Conservation (phyloP, 1,284 basidiomycete species). For the Cutaneotrichosporon cutaneum region DNA sequence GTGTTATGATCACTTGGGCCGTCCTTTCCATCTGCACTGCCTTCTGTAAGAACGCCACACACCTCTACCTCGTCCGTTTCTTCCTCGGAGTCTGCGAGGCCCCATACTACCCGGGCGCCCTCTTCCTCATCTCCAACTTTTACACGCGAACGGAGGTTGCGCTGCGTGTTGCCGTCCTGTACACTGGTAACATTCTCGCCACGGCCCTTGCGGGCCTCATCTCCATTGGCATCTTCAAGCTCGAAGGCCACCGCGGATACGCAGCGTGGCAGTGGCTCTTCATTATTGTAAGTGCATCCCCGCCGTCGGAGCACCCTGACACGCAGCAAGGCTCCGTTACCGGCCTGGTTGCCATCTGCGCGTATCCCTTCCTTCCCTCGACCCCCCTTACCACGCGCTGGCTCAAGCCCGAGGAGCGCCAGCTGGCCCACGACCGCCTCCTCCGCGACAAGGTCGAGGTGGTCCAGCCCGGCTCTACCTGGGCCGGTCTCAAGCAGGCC, state of each 20-base stretch:
- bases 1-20: constrained; percentile 37
- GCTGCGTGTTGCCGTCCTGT: constrained; percentile 44
- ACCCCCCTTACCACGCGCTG: constrained; percentile 24
- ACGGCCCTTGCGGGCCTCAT: constrained; percentile 30
- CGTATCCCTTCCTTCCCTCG: constrained; percentile 23
- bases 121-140: constrained; percentile 47
- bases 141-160: constrained; percentile 50
- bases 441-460: constrained; percentile 34
- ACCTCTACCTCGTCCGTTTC: constrained; percentile 41
- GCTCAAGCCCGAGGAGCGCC: constrained; percentile 21
- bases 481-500: constrained; percentile 39
- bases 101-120: constrained; percentile 42
- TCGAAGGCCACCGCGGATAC: constrained; percentile 23
- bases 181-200: constrained; percentile 34
- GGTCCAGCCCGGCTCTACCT: constrained; percentile 29
- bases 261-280: constrained; percentile 34
- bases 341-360: constrained; percentile 19
- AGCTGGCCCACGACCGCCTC: constrained; percentile 25
- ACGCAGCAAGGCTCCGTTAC: constrained; percentile 20
- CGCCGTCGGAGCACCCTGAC: background rate
- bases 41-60: constrained; percentile 33
- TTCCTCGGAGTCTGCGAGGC: constrained; percentile 45
- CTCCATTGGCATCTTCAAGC: constrained; percentile 24
- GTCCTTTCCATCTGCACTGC: constrained; percentile 28
- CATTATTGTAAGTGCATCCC: constrained; percentile 20